Percentiles rank a stretch among this genome's conserved stretches.
Evolutionary conservation across 306 rosid species (phyloP).

Genomic region (Prunus persica): DNA sequence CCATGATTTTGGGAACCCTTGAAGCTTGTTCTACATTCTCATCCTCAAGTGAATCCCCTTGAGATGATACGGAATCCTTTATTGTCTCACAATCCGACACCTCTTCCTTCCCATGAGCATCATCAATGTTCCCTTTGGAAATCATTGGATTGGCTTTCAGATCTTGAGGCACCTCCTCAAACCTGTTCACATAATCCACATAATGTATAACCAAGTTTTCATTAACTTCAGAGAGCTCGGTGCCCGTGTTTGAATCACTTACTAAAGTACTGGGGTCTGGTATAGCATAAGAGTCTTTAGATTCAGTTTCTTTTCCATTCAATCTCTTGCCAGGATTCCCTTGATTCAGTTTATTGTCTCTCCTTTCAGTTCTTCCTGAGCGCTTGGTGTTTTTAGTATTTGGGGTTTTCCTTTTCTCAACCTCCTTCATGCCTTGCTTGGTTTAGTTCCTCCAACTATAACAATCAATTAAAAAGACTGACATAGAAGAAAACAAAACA

Average conservation of each 20-base stretch:
- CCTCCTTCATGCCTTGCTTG: constrained; percentile 58
- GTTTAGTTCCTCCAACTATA: constrained; percentile 34
- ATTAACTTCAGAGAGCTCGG: constrained; percentile 52
- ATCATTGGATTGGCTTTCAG: constrained; percentile 44
- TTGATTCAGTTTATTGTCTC: constrained; percentile 49
- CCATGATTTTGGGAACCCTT: constrained; percentile 37
- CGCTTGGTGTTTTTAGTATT: constrained; percentile 55
- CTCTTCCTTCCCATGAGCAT: constrained; percentile 57
- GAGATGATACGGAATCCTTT: constrained; percentile 76
- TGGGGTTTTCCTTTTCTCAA: constrained; percentile 57
- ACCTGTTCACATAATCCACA: constrained; percentile 71
- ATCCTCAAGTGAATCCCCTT: constrained; percentile 59
- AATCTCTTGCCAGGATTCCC: constrained; percentile 43
- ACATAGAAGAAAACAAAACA: constrained; percentile 23
- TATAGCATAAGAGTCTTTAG: constrained; percentile 40
- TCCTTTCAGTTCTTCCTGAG: constrained; percentile 48
- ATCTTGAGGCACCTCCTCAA: constrained; percentile 41
- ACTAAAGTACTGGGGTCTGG: constrained; percentile 32
- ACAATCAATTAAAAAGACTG: constrained; percentile 30
- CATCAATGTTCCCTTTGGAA: constrained; percentile 45
- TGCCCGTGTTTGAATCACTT: constrained; percentile 52
- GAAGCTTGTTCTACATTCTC: constrained; percentile 56
- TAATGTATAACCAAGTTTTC: constrained; percentile 52
- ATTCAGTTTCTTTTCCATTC: constrained; percentile 49
- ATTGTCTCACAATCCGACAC: constrained; percentile 66